Conservation (phyloP, 2,329 filamentous ascomycete species). For the Fusarium acutatum region DNA sequence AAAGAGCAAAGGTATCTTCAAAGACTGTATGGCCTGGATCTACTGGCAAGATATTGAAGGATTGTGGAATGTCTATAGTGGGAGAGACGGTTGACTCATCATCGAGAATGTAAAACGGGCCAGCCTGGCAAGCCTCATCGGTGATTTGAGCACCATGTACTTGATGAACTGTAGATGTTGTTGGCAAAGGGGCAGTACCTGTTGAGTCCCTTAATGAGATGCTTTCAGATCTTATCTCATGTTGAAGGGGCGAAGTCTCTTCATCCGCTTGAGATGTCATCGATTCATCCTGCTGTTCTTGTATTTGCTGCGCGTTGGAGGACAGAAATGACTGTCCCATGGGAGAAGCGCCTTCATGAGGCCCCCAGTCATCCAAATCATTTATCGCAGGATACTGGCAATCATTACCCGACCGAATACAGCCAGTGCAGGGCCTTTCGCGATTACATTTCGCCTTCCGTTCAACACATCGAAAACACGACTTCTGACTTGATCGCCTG, state of each 20-base stretch:
- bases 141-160: neutral
- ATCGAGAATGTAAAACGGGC: neutral
- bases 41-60: neutral
- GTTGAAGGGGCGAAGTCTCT: neutral
- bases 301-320: neutral
- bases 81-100: neutral
- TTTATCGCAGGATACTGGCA: neutral
- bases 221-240: neutral
- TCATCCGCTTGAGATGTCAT: neutral
- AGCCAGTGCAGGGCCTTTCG: neutral
- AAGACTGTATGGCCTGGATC: neutral
- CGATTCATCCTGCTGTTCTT: neutral
- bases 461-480: neutral
- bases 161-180: neutral
- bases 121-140: neutral
- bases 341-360: neutral
- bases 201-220: fast-evolving
- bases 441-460: neutral
- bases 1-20: neutral
- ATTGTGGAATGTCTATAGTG: neutral
- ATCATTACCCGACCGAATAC: fast-evolving
- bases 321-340: neutral
- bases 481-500: neutral
- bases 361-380: fast-evolving
- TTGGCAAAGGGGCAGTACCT: fast-evolving